Base-by-base conservation (phyloP, 169 alveolate genomes). In the Eimeria necatrix region DNA sequence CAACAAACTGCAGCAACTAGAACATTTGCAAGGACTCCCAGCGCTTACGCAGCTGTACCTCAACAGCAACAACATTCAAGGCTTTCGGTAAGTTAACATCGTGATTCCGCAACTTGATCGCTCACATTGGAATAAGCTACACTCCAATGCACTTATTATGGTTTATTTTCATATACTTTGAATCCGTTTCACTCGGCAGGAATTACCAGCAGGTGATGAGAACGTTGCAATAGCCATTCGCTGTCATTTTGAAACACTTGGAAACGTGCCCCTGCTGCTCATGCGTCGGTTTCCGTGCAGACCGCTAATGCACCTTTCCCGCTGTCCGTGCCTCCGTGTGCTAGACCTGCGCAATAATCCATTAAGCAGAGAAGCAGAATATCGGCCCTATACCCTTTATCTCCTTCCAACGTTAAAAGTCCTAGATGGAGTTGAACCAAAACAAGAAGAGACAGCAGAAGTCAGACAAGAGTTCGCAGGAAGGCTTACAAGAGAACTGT, bases 401-500 rank as follows among this genome's bases (percentile, higher is more conserved):
- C 87, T 92, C 48, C 83, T 92, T 22, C 80, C 76, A 10, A 52
- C 74, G 22, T 53, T 92, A 22, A 92, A 80, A 64, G 32, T 92
- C 61, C 71, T 92, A 49, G 95, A 92, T 41, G 95, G 95, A 56
- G 76, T 68, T 49, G 93, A 78, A 22, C 86, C 89, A 6, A 48
- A 74, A 59, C 70, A 56, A 26, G 76, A 92, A 22, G 87, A 80
- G 18, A 74, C 60, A 41, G 93, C 32, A 16, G 92, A 92, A 20
- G 18, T 92, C 10, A 46, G 61, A 41, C 92, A 81, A 7, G 93
- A 60, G 4, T 92, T 92, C 64, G 76, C 93, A 3, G 95, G 95
- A 48, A 92, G 89, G 93, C 68, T 92, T 46, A 92, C 95, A 4
- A 24, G 71, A n/a, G 95, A 92, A 86, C 70, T 92, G 78, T 87